Base-by-base conservation (phyloP, 148 eudicot species). In the Rhododendron kiyosumense region DNA sequence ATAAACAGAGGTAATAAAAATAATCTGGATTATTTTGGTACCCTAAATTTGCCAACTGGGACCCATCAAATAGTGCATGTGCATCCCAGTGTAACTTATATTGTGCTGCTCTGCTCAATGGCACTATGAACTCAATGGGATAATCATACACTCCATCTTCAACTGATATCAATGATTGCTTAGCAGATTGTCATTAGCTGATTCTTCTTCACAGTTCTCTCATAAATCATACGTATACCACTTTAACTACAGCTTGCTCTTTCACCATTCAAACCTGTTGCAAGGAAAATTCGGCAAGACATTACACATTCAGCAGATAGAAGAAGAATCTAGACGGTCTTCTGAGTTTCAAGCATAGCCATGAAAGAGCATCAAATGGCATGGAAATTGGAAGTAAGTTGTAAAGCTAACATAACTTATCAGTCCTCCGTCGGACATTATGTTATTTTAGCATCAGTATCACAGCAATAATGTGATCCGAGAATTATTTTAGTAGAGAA, bases 231-330 rank as follows among this genome's bases (percentile, higher is more conserved):
- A 81, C 38, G 43, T 28, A 38, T 22, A 75, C 80, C 79, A 85
- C 74, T 61, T 46, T 9, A 54, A 82, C 85, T 51, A 17, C n/a
- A 38, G 51, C 81, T 52, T 52, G 73, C 75, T 82, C 84, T 51
- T 51, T 18, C 81, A n/a, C 43, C 46, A 82, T n/a, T 78, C 57
- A 57, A 76, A n/a, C 85, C 88, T 86, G 88, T 65, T 38, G 24
- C 38, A 63, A 77, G 36, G 46, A 36, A 75, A 54, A 38, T 49
- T 17, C 41, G 9, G 52, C 41, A 24, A 73, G 34, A n/a, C 17
- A 14, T 28, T 4, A 26, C 6, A 7, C 2, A 61, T 74, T 54
- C 52, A 82, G 69, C 54, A 20, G 15, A 45, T 34, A 82, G 71
- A 76, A 82, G 36, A 32, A 75, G 15, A 22, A 41, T 41, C 79